Conservation (phyloP, 1,284 basidiomycete genomes). For the Ustanciosporium gigantosporum region DNA sequence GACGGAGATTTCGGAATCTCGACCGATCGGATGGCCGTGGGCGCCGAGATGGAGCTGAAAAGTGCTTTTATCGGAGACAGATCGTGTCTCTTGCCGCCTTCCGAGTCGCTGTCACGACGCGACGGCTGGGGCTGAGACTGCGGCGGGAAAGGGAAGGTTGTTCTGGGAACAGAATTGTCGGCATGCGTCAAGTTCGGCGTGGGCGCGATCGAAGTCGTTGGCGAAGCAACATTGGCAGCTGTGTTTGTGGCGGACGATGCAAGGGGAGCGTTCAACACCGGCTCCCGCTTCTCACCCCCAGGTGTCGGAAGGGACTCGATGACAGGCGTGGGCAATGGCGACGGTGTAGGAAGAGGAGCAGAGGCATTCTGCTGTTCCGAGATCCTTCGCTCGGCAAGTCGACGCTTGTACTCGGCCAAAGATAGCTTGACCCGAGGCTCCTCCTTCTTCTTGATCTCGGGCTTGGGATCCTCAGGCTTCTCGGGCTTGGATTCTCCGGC, state of each 20-base stretch:
- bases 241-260: neutral
- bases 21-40: constrained; percentile 46
- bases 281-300: neutral
- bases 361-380: constrained; percentile 22
- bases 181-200: neutral
- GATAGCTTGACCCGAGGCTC: constrained; percentile 53
- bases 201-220: neutral
- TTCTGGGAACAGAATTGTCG: too few relatives aligned
- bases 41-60: constrained; percentile 38
- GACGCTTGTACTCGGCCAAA: constrained; percentile 58
- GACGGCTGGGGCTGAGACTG: neutral
- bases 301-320: neutral
- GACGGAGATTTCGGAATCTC: constrained; percentile 52
- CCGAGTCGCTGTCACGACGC: too few relatives aligned
- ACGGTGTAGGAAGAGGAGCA: too few relatives aligned
- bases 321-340: too few relatives aligned
- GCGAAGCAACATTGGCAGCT: neutral
- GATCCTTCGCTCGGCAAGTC: constrained; percentile 50
- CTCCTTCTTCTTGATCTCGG: constrained; percentile 29
- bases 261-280: neutral
- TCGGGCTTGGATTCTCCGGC: too few relatives aligned
- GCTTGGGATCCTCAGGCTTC: constrained; percentile 3
- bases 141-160: too few relatives aligned
- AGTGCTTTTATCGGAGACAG: too few relatives aligned
- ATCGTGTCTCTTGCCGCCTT: too few relatives aligned